Evolutionary conservation across 2,329 filamentous ascomycete genomes (phyloP).

Genomic region (Pseudohalonectria lignicola): DNA sequence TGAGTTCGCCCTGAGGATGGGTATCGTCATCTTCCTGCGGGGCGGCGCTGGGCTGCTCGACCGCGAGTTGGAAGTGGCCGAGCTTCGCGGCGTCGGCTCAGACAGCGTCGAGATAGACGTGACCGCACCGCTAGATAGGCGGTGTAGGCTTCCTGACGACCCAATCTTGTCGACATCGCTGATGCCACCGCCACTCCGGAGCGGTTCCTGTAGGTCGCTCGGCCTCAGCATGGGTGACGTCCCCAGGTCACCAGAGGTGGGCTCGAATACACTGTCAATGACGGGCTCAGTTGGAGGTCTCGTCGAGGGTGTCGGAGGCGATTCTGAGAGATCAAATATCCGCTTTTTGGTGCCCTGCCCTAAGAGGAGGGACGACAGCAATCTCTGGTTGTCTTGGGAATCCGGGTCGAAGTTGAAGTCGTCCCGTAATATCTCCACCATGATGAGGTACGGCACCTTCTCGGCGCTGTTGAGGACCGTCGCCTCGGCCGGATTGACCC

Average conservation of each 20-base stretch:
- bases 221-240: conserved; percentile 59
- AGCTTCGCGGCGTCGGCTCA: conserved; percentile 57
- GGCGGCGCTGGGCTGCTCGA: conserved; percentile 53
- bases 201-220: conserved; percentile 32
- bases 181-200: background rate
- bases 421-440: conserved; percentile 72
- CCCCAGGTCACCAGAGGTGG: conserved; percentile 66
- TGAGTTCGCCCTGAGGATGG: conserved; percentile 40
- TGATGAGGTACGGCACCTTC: conserved; percentile 73
- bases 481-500: conserved; percentile 72
- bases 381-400: conserved; percentile 57
- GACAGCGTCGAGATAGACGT: conserved; percentile 47
- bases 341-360: conserved; percentile 47
- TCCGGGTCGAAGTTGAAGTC: conserved; percentile 77
- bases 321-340: conserved; percentile 60
- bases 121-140: conserved; percentile 42
- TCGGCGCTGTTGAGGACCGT: conserved; percentile 81
- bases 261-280: conserved; percentile 72
- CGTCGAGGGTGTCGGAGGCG: conserved; percentile 37
- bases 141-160: conserved; percentile 21
- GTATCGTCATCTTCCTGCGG: conserved; percentile 48
- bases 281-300: conserved; percentile 29
- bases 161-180: background rate
- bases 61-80: conserved; percentile 55
- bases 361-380: conserved; percentile 46